A percentile compares a stretch with the other conserved stretches of the same genome.
Conservation (phyloP, 495 filamentous ascomycete species). For the Rostrohypoxylon terebratum region DNA sequence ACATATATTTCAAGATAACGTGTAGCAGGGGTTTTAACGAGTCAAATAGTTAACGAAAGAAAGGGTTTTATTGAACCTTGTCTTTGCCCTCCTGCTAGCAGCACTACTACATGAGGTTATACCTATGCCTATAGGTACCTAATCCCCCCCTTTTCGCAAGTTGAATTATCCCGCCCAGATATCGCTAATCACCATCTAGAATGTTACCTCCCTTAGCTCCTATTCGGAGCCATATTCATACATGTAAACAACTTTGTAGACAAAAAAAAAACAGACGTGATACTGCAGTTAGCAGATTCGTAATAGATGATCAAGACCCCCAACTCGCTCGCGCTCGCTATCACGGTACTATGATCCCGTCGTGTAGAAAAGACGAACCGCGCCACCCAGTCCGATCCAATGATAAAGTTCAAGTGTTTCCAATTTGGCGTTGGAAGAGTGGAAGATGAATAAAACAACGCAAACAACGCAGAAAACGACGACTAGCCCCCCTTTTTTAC, state of each 20-base stretch:
- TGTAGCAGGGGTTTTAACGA: background rate
- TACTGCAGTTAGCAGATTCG: background rate
- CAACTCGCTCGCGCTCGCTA: background rate
- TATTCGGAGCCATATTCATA: conserved; percentile 1
- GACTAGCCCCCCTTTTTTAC: background rate
- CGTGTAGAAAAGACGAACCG: background rate
- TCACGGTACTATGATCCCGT: background rate
- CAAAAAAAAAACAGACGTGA: background rate
- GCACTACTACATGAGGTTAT: background rate
- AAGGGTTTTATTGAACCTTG: background rate
- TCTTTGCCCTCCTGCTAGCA: background rate
- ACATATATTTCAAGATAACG: too few relatives aligned
- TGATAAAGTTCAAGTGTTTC: too few relatives aligned
- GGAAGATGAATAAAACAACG: background rate
- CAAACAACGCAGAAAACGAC: background rate
- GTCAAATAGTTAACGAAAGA: background rate
- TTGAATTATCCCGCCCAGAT: background rate
- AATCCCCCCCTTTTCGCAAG: background rate
- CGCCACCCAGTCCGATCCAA: background rate
- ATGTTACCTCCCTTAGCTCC: background rate
- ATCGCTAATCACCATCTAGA: background rate
- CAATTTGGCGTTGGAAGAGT: background rate
- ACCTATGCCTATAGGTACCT: background rate
- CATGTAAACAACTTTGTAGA: background rate
- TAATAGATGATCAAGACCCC: background rate